Evolutionary conservation across 2,329 filamentous ascomycete genomes (phyloP).

Genomic region (Helicocarpus griseus): DNA sequence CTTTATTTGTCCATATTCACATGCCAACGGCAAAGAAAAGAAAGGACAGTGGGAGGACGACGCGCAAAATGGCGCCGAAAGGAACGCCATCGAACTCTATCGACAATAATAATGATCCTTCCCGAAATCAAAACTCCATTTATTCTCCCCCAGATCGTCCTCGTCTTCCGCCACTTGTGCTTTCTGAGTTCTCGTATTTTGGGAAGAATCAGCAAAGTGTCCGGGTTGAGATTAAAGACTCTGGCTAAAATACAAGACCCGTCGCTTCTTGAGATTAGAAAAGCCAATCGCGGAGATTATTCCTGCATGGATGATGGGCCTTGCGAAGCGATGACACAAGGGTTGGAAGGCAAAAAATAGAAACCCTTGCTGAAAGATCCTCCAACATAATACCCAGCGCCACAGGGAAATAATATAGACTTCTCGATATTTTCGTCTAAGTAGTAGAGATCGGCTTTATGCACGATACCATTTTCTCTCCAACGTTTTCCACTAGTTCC

Average conservation of each 20-base stretch:
- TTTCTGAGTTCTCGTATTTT: no score
- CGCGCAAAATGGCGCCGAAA: background rate
- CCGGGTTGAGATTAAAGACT: background rate
- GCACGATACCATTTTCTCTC: background rate
- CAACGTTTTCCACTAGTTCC: background rate
- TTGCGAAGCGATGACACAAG: no score
- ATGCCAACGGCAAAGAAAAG: no score
- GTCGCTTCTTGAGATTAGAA: background rate
- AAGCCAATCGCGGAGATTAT: background rate
- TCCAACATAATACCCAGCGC: background rate
- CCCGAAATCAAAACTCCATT: no score
- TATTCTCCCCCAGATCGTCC: background rate
- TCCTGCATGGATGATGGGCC: background rate
- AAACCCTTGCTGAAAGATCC: background rate
- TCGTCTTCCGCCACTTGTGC: background rate
- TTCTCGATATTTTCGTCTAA: background rate
- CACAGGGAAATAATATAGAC: background rate
- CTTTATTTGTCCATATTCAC: no score
- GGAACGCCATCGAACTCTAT: background rate
- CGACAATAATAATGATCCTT: background rate
- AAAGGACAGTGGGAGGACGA: no score
- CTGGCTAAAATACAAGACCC: background rate
- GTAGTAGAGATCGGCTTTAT: background rate
- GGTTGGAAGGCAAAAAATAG: background rate
- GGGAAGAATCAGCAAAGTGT: no score